phyloP scores from a whole-genome alignment of 176 grass and related monocot species.

The Oryza nivara region DNA sequence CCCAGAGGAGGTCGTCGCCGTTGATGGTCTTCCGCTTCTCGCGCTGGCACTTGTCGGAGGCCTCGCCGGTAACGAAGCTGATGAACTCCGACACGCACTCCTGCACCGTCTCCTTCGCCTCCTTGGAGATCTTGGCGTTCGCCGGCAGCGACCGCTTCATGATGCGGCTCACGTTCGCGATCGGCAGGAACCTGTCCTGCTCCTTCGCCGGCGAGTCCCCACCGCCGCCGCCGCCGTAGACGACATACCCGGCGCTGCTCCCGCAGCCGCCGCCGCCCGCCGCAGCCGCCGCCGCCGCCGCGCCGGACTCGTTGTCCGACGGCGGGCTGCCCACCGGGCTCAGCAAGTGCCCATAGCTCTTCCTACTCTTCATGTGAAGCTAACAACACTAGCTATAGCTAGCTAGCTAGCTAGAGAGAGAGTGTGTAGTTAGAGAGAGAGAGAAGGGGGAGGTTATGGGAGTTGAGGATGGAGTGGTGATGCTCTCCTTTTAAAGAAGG shows the following conservation, averaged over 20 bases:
- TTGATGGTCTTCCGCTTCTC: constrained; percentile 99
- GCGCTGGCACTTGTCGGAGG: constrained; percentile 96
- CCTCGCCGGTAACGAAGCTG: constrained; percentile 93
- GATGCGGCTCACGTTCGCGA: constrained; percentile 95
- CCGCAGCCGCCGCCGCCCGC: not conserved
- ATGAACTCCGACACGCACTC: constrained; percentile 99
- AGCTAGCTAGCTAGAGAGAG: not conserved
- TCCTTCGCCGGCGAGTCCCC: constrained; percentile 67
- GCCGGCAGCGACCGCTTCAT: constrained; percentile 88
- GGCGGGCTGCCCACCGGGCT: constrained; percentile 65
- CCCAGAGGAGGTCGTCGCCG: constrained; percentile 95
- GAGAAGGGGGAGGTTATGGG: not conserved
- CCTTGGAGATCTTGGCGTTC: constrained; percentile 94
- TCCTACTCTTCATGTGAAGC: constrained; percentile 65
- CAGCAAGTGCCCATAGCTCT: constrained; percentile 51
- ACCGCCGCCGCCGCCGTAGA: constrained; percentile 8
- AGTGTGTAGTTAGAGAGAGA: not conserved
- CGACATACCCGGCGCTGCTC: constrained; percentile 28
- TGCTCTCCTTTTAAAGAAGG: constrained; percentile 50
- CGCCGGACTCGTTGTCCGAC: constrained; percentile 71
- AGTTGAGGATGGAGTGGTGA: not conserved
- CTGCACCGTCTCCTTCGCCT: constrained; percentile 94
- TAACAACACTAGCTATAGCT: not conserved
- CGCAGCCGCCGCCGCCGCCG: constrained; percentile 5
- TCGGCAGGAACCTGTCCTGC: constrained; percentile 89